phyloP scores from a whole-genome alignment of 2,329 filamentous ascomycete species.

The Neurospora crassa region DNA sequence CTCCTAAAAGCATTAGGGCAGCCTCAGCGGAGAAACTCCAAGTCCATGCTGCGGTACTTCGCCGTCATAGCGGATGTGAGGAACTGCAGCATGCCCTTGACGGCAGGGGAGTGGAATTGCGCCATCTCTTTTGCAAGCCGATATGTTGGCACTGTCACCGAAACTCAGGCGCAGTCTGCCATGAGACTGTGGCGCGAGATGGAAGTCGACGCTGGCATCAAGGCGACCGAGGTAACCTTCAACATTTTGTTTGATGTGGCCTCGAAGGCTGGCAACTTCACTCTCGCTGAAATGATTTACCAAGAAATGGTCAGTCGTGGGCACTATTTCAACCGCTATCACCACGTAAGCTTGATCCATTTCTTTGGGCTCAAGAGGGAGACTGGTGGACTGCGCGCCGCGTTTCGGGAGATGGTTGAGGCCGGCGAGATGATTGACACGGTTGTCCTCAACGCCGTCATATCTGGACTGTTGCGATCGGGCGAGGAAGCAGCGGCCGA shows the following conservation, averaged over 20 bases:
- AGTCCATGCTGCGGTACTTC: conserved; percentile 72
- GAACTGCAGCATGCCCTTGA: conserved; percentile 58
- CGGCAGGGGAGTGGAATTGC: conserved; percentile 66
- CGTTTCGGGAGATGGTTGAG: conserved; percentile 76
- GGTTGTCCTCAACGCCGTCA: conserved; percentile 75
- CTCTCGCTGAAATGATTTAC: conserved; percentile 75
- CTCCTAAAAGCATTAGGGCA: conserved; percentile 62
- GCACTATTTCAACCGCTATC: conserved; percentile 64
- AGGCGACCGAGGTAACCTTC: conserved; percentile 71
- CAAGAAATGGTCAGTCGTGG: conserved; percentile 67
- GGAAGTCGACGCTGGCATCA: conserved; percentile 61
- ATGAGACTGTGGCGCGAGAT: conserved; percentile 81
- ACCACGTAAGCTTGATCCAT: conserved; percentile 73
- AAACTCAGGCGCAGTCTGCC: conserved; percentile 55
- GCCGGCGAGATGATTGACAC: conserved; percentile 84
- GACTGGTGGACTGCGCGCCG: conserved; percentile 60
- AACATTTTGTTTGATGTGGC: conserved; percentile 88
- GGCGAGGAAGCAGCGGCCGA: conserved; percentile 71
- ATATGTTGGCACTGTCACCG: conserved; percentile 51
- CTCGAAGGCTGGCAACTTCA: conserved; percentile 74
- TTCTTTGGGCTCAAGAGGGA: conserved; percentile 71
- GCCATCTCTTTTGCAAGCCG: conserved; percentile 72
- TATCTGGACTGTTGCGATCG: conserved; percentile 65
- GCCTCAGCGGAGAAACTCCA: conserved; percentile 44
- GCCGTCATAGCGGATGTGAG: conserved; percentile 77